Evolutionary conservation across 1,139 yeast genomes (phyloP).

Genomic region (Geotrichum carabidarum): DNA sequence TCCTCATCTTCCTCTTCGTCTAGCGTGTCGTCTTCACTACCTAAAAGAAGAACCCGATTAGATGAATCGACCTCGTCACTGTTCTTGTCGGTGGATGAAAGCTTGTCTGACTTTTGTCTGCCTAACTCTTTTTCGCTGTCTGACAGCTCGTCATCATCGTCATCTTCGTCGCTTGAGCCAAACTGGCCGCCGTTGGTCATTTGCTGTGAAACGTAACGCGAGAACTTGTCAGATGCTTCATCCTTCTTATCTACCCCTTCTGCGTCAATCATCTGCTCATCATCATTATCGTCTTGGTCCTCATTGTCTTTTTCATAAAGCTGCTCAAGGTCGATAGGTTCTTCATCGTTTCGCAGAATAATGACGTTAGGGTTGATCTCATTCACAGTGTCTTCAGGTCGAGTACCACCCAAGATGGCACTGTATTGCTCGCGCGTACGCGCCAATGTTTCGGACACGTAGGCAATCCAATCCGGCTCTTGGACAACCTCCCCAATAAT

Average conservation of each 20-base stretch:
- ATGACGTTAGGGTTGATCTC: constrained; percentile 33
- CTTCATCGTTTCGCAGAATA: constrained; percentile 35
- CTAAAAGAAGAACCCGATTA: constrained; percentile 9
- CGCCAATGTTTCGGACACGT: constrained; percentile 75
- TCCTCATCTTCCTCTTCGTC: constrained; percentile 26
- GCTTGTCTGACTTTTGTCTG: not conserved
- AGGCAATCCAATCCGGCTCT: constrained; percentile 67
- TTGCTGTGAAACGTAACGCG: constrained; percentile 81
- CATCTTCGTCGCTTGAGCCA: constrained; percentile 47
- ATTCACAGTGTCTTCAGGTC: constrained; percentile 50
- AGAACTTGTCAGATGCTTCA: constrained; percentile 50
- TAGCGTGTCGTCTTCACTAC: constrained; percentile 18
- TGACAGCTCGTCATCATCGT: constrained; percentile 42
- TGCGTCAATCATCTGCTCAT: not conserved
- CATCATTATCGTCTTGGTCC: not conserved
- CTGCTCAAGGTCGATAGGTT: constrained; percentile 45
- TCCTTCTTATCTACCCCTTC: constrained; percentile 19
- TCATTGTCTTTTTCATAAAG: constrained; percentile 26
- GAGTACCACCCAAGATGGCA: constrained; percentile 81
- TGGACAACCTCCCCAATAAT: constrained; percentile 56
- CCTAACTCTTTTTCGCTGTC: constrained; percentile 12
- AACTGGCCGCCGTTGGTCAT: constrained; percentile 38
- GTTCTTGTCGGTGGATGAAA: not conserved
- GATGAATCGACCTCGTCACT: not conserved
- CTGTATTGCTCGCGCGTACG: constrained; percentile 92